phyloP scores from a whole-genome alignment of 2,329 filamentous ascomycete genomes.

The Arthrobotrys sinensis region DNA sequence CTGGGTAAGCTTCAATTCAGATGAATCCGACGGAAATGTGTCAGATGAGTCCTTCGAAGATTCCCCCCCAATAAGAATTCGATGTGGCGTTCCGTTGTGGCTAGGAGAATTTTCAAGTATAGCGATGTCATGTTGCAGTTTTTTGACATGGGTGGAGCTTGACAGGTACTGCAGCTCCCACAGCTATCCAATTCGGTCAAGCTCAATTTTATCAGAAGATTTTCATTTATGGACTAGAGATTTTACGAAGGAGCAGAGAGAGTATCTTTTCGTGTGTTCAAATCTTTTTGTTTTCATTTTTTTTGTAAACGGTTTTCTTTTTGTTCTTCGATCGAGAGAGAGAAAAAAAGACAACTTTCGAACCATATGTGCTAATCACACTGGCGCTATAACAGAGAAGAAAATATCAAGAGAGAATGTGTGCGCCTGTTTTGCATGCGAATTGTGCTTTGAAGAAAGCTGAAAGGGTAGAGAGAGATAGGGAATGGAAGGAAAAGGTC shows the following conservation, averaged over 20 bases:
- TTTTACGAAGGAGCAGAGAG: no score
- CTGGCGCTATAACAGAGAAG: background rate
- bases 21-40: background rate
- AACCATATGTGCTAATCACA: slow-evolving; percentile 4
- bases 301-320: background rate
- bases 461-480: background rate
- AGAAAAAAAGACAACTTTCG: no score
- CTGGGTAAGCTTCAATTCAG: background rate
- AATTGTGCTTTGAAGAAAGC: no score
- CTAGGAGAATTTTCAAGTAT: background rate
- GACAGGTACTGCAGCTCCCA: no score
- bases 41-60: background rate
- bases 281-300: background rate
- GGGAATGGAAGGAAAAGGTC: slow-evolving; percentile 15
- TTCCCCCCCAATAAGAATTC: no score
- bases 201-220: no score
- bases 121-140: background rate
- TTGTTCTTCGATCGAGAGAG: background rate
- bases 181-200: no score
- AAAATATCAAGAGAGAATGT: background rate
- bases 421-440: background rate
- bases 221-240: no score
- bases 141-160: slow-evolving; percentile 2
- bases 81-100: no score
- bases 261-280: background rate